Evolutionary conservation across 768 basidiomycete genomes (phyloP).

Genomic region (Suillus americanus): DNA sequence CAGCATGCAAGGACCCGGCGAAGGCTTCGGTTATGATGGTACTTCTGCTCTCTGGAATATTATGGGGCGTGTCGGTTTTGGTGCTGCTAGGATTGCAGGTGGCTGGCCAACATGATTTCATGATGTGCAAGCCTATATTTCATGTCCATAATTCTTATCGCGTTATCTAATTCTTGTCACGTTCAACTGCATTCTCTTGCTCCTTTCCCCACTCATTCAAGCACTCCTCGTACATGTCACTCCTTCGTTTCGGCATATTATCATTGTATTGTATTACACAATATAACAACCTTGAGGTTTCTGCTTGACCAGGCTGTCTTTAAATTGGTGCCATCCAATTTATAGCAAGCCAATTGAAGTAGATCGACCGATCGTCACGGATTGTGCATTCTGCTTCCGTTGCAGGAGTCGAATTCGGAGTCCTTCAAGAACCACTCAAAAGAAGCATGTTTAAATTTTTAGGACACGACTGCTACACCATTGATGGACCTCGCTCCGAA

Average conservation of each 20-base stretch:
- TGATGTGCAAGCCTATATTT: background rate
- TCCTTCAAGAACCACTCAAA: background rate
- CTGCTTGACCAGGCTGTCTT: background rate
- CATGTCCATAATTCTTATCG: conserved; percentile 3
- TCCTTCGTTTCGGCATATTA: background rate
- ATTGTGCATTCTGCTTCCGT: background rate
- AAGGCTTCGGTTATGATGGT: conserved; percentile 64
- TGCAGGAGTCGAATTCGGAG: too few species aligned
- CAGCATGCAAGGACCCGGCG: conserved; percentile 63
- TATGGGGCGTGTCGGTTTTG: conserved; percentile 69
- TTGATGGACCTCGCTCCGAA: background rate
- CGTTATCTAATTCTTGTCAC: conserved; percentile 1
- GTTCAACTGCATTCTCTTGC: background rate
- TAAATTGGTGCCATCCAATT: background rate
- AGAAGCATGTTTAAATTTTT: background rate
- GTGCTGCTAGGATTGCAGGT: conserved; percentile 71
- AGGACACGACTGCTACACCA: background rate
- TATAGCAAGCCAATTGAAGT: background rate
- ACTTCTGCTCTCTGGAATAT: conserved; percentile 68
- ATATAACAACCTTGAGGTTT: background rate
- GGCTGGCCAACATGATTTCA: conserved; percentile 71
- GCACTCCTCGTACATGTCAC: background rate
- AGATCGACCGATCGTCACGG: background rate
- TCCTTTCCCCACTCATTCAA: background rate
- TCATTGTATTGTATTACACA: background rate